Evolutionary conservation across 2,329 filamentous ascomycete genomes (phyloP).

Genomic region (Trichoderma sp.): DNA sequence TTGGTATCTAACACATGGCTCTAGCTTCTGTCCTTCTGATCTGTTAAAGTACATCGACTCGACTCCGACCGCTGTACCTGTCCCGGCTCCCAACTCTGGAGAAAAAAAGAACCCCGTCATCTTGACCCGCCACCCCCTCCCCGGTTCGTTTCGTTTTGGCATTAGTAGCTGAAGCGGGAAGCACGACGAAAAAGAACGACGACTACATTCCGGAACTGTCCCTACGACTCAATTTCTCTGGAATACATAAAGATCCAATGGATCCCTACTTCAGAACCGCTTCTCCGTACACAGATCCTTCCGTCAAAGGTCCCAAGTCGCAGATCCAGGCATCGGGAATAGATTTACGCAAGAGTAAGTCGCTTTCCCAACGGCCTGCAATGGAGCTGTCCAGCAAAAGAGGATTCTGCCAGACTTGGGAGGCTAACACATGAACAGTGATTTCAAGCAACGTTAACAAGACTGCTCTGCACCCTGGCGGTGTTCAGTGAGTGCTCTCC

Average conservation of each 20-base stretch:
- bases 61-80: slow-evolving; percentile 18
- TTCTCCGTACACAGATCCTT: slow-evolving; percentile 41
- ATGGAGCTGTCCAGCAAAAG: neutral
- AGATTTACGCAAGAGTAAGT: slow-evolving; percentile 45
- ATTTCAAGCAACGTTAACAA: slow-evolving; percentile 72
- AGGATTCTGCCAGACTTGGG: slow-evolving; percentile 11
- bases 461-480: slow-evolving; percentile 84
- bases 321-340: slow-evolving; percentile 37
- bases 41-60: slow-evolving; percentile 10
- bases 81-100: slow-evolving; percentile 7
- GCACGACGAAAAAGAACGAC: neutral
- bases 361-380: neutral
- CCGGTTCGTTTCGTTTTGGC: neutral
- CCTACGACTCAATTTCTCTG: slow-evolving; percentile 21
- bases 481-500: slow-evolving; percentile 73
- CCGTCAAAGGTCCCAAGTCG: slow-evolving; percentile 41
- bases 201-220: slow-evolving; percentile 11
- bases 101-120: neutral
- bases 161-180: slow-evolving; percentile 17
- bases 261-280: slow-evolving; percentile 40
- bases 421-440: slow-evolving; percentile 34
- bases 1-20: slow-evolving; percentile 6
- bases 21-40: slow-evolving; percentile 10
- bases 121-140: slow-evolving; percentile 14
- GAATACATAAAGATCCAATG: slow-evolving; percentile 42